phyloP scores from a whole-genome alignment of 306 rosid species.

The Cicer bijugum region DNA sequence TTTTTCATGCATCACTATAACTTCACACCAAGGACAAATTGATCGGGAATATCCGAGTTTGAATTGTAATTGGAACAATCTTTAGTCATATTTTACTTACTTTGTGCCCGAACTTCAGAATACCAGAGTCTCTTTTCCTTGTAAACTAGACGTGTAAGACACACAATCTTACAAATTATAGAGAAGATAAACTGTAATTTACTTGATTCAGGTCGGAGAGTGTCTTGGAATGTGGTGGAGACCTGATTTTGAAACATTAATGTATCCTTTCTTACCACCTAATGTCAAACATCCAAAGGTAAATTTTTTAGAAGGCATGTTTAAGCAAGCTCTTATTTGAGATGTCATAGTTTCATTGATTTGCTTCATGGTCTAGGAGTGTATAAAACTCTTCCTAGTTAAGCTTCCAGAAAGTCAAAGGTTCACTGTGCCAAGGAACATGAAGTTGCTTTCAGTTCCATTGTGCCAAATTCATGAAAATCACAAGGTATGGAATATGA shows the following conservation, averaged over 20 bases:
- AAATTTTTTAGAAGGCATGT: constrained; percentile 5
- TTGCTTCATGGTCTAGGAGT: constrained; percentile 60
- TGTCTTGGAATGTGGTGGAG: constrained; percentile 94
- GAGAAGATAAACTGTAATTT: neutral
- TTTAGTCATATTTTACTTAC: too few relatives aligned
- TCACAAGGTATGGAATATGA: constrained; percentile 65
- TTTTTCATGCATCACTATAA: neutral
- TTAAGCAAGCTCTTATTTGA: constrained; percentile 6
- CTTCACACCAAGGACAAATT: neutral
- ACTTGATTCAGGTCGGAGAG: constrained; percentile 68
- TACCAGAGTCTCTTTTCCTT: too few relatives aligned
- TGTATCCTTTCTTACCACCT: constrained; percentile 67
- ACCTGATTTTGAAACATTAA: constrained; percentile 72
- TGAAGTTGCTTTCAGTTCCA: constrained; percentile 83
- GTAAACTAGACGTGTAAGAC: too few relatives aligned
- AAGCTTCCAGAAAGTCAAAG: constrained; percentile 71
- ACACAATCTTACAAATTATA: neutral
- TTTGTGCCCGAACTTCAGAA: too few relatives aligned
- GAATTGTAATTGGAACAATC: too few relatives aligned
- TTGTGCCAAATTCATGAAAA: constrained; percentile 80
- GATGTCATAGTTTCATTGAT: constrained; percentile 29
- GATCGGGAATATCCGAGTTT: too few relatives aligned
- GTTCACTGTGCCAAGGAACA: constrained; percentile 77
- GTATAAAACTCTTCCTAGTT: constrained; percentile 80
- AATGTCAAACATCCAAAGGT: constrained; percentile 72